Evolutionary conservation across 148 eudicot genomes (phyloP), one percentile per base, ranked within the genome.

Genomic region (Chenopodium formosanum): DNA sequence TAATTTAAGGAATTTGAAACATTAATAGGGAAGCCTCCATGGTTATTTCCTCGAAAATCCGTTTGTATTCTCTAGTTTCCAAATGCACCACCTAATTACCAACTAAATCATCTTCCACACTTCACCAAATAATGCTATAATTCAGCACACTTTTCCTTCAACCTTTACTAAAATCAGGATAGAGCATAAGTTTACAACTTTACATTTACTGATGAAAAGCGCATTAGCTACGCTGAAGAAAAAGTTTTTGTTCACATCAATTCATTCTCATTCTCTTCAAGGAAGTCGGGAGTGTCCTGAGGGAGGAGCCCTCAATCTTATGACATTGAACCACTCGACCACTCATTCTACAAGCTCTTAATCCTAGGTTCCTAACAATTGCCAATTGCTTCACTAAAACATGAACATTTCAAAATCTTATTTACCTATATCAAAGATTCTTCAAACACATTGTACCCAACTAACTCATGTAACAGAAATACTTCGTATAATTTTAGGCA

Each of bases 291-390:
- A 40, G 44, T 40, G 44, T 40, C 44, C 44, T 40, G 44, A 40
- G 44, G 44, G 44, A 40, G 44, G 52, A 70, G 3, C 81, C 37
- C 34, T 14, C 52, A n/a, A 32, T 5, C 81, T 14, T 7, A 32
- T 79, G 9, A 47, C 66, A 63, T 73, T 9, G 56, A 74, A 73
- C 47, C 78, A 27, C 71, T 63, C 11, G 9, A 73, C 47, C 78
- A 27, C 63, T 73, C 19, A 9, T 48, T 34, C 34, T 32, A 62
- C 29, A 79, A 27, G 12, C 48, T 48, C 4, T 40, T 52, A 56
- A 44, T 17, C 34, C 5, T 9, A 72, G 62, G 13, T 34, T 11
- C 27, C 47, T 27, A 50, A 27, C 11, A 20, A 17, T 14, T 47
- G 25, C n/a, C 32, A 73, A 63, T 62, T 48, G 20, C 58, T 65